Percentiles rank a stretch among this genome's conserved stretches.
phyloP scores from a whole-genome alignment of 495 filamentous ascomycete species.

The Cetradonia linearis region DNA sequence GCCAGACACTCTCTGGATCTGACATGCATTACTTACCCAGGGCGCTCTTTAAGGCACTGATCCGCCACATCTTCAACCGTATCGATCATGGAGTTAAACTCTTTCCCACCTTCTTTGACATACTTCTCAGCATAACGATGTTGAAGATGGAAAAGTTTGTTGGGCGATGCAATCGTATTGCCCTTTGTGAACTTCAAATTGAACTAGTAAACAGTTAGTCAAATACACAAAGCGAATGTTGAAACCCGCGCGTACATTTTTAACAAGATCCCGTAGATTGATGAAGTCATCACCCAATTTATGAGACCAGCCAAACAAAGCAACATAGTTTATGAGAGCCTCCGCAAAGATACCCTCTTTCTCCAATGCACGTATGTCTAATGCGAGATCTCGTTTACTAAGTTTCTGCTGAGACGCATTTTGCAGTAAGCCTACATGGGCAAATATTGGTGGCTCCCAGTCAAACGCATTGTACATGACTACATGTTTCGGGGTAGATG shows the following conservation, averaged over 20 bases:
- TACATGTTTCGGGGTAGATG: constrained; percentile 82
- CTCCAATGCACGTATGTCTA: constrained; percentile 63
- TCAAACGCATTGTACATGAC: constrained; percentile 79
- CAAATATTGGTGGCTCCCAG: constrained; percentile 76
- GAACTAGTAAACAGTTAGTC: constrained; percentile 38
- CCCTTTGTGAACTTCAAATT: constrained; percentile 77
- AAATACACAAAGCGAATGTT: background rate
- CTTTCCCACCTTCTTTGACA: constrained; percentile 28
- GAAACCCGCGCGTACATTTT: constrained; percentile 31
- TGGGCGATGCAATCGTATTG: constrained; percentile 72
- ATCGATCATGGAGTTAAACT: constrained; percentile 43
- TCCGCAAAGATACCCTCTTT: constrained; percentile 57
- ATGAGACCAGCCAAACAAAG: constrained; percentile 80
- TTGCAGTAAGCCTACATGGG: constrained; percentile 78
- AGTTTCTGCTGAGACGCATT: constrained; percentile 70
- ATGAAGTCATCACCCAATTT: constrained; percentile 55
- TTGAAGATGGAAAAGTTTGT: constrained; percentile 75
- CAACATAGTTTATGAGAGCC: constrained; percentile 71
- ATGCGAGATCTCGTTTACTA: constrained; percentile 63
- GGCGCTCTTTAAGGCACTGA: constrained; percentile 24
- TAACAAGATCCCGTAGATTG: constrained; percentile 55
- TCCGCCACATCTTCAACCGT: constrained; percentile 31
- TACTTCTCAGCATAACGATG: constrained; percentile 51
- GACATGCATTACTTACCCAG: constrained; percentile 27
- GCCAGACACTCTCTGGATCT: background rate